These are phyloP conservation scores for Candida boidinii DNA, from an alignment of 805 yeast genomes.

Conservation along the genomic window DNA sequence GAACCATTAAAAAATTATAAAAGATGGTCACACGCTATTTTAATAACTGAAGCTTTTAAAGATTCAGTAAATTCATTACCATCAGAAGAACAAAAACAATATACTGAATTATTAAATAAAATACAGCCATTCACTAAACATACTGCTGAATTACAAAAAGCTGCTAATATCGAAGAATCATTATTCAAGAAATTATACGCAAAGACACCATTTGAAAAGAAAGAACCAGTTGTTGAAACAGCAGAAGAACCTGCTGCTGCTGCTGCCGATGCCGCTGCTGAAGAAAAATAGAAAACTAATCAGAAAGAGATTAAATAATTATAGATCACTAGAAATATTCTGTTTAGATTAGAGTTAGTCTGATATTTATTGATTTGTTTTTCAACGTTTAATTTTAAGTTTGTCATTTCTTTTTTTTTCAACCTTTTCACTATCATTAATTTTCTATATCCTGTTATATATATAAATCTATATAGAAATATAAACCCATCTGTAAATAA, in stretches of 20 bases:
- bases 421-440: background rate
- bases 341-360: too few species aligned
- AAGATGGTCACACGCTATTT: too few species aligned
- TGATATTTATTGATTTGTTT: too few species aligned
- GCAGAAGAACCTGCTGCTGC: slow-evolving; percentile 1
- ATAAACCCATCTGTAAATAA: background rate
- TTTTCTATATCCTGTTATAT: background rate
- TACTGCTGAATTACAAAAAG: background rate
- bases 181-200: slow-evolving; percentile 6
- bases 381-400: too few species aligned
- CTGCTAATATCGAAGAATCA: background rate
- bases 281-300: slow-evolving; percentile 1
- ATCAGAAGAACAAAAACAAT: background rate
- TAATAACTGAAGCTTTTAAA: too few species aligned
- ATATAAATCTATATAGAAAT: too few species aligned
- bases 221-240: background rate
- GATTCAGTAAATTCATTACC: too few species aligned
- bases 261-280: slow-evolving; percentile 1
- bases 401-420: too few species aligned
- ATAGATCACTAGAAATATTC: too few species aligned
- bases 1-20: too few species aligned
- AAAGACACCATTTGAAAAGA: slow-evolving; percentile 1
- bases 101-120: background rate
- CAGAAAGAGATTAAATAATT: too few species aligned
- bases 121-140: background rate